Evolutionary conservation across 163 green algal species (phyloP).

Genomic region (Scenedesmus sp.): DNA sequence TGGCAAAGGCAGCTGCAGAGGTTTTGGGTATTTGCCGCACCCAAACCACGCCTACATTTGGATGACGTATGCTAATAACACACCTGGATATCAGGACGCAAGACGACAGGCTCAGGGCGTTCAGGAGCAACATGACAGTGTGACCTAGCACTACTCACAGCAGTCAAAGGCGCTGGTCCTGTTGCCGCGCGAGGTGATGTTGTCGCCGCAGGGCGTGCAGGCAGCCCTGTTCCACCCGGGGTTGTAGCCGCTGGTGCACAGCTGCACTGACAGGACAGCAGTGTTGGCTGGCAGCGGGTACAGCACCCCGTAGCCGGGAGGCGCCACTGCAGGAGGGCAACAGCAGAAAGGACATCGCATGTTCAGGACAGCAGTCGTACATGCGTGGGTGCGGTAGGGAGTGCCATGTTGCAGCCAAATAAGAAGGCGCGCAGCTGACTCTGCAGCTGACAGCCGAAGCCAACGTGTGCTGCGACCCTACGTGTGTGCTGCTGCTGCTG

Average conservation of each 20-base stretch:
- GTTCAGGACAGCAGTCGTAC: too few relatives aligned
- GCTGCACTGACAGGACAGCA: neutral
- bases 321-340: neutral
- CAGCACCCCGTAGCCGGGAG: slow-evolving; percentile 1
- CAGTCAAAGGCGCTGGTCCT: slow-evolving; percentile 18
- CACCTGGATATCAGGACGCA: too few relatives aligned
- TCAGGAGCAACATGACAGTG: too few relatives aligned
- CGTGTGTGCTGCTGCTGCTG: too few relatives aligned
- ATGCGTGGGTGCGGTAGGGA: too few relatives aligned
- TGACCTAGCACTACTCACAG: neutral
- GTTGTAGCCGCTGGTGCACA: slow-evolving; percentile 23
- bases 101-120: too few relatives aligned
- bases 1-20: too few relatives aligned
- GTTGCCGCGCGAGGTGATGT: slow-evolving; percentile 25
- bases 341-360: too few relatives aligned
- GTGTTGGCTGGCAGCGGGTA: slow-evolving; percentile 2
- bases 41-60: too few relatives aligned
- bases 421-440: neutral
- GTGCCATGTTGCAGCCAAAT: too few relatives aligned
- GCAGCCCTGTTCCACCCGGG: slow-evolving; percentile 23
- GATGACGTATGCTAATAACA: too few relatives aligned
- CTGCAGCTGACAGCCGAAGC: neutral
- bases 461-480: neutral
- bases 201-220: slow-evolving; percentile 28
- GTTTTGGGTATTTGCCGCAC: too few relatives aligned